Percentiles rank a stretch among this genome's conserved stretches.
Conservation (phyloP, 2,329 filamentous ascomycete genomes). For the Sporothrix brasiliensis region DNA sequence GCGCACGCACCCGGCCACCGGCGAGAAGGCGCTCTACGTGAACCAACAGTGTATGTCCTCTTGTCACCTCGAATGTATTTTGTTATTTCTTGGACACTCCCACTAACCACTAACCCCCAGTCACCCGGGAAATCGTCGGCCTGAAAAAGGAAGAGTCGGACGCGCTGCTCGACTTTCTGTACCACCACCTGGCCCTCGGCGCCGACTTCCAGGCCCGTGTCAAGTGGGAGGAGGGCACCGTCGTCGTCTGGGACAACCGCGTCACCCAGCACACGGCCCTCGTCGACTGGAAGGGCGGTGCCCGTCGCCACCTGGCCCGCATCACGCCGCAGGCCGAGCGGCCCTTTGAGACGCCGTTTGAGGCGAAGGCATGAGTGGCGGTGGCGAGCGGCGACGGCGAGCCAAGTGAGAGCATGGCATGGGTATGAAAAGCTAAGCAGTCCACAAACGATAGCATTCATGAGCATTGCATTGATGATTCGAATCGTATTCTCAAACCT, state of each 20-base stretch:
- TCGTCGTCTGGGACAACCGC: constrained; percentile 86
- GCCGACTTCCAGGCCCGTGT: constrained; percentile 74
- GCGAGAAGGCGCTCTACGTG: constrained; percentile 80
- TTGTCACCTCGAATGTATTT: not conserved
- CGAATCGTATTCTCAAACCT: too few relatives aligned
- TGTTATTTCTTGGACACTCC: too few relatives aligned
- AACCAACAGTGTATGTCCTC: constrained; percentile 78
- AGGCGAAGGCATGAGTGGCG: constrained; percentile 31
- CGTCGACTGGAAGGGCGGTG: constrained; percentile 78
- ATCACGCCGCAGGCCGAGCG: constrained; percentile 82
- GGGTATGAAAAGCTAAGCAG: not conserved
- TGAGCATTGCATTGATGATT: not conserved
- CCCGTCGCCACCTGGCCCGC: constrained; percentile 75
- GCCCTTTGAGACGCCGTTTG: constrained; percentile 71
- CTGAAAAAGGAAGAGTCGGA: constrained; percentile 88
- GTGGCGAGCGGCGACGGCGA: too few relatives aligned
- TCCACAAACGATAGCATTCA: not conserved
- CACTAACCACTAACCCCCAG: too few relatives aligned
- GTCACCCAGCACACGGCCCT: constrained; percentile 78
- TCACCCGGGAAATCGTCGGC: constrained; percentile 78
- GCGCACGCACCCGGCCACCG: constrained; percentile 77
- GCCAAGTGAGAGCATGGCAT: not conserved
- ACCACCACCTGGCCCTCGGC: constrained; percentile 71
- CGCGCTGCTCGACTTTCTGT: constrained; percentile 73
- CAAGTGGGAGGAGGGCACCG: constrained; percentile 77